phyloP scores from a whole-genome alignment of 306 rosid genomes.

The Delonix regia region DNA sequence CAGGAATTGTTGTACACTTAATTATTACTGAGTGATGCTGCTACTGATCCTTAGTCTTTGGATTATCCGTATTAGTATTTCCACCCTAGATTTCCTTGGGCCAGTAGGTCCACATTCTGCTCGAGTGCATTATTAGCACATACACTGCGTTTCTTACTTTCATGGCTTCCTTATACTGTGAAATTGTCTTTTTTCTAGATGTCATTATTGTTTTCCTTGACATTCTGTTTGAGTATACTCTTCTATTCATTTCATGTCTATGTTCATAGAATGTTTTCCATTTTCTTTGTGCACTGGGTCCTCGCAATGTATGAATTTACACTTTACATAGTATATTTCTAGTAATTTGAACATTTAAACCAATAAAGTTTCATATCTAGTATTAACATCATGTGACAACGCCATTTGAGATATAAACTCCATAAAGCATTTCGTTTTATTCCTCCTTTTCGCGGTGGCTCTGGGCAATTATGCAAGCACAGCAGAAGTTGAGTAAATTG shows the following conservation, averaged over 20 bases:
- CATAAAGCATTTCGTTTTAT: too few relatives aligned
- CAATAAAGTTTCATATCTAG: too few relatives aligned
- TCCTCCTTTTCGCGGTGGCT: too few relatives aligned
- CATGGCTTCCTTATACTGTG: not conserved
- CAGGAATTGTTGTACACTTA: not conserved
- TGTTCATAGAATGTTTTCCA: conserved; percentile 8
- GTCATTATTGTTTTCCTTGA: not conserved
- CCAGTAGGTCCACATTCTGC: not conserved
- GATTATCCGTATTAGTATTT: not conserved
- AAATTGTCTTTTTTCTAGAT: not conserved
- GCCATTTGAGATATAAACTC: too few relatives aligned
- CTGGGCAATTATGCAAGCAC: too few relatives aligned
- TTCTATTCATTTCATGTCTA: conserved; percentile 5
- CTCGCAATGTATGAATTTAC: too few relatives aligned
- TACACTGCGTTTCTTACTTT: not conserved
- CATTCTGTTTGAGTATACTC: not conserved
- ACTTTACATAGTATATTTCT: too few relatives aligned
- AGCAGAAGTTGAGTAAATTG: too few relatives aligned
- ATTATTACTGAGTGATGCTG: conserved; percentile 5
- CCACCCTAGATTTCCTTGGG: not conserved
- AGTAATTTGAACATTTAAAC: too few relatives aligned
- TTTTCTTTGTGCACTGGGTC: not conserved
- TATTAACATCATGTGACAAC: too few relatives aligned
- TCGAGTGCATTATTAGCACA: not conserved
- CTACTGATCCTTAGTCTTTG: not conserved